These are phyloP conservation scores for Cudoniella acicularis DNA, from an alignment of 495 filamentous ascomycete genomes.

Conservation along the genomic window DNA sequence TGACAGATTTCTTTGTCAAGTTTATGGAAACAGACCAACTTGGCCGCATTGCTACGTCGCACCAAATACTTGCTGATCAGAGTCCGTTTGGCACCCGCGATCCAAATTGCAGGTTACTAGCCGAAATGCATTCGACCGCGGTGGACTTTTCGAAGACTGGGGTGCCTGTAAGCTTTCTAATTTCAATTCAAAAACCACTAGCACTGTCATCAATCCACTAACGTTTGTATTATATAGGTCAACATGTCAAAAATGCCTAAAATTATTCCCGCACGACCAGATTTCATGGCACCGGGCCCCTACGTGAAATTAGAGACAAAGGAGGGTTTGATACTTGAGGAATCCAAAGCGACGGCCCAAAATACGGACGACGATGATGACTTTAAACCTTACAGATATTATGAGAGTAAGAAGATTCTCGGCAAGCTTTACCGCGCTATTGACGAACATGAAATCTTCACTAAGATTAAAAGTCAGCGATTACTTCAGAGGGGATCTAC, in stretches of 20 bases:
- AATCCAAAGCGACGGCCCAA: constrained; percentile 31
- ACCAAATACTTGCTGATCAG: constrained; percentile 67
- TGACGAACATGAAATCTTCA: constrained; percentile 67
- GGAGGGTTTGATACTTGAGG: constrained; percentile 41
- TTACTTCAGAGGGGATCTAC: constrained; percentile 10
- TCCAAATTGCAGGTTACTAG: constrained; percentile 52
- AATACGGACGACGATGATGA: constrained; percentile 54
- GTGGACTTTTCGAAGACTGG: constrained; percentile 86
- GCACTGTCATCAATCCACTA: neutral
- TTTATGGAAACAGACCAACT: constrained; percentile 78
- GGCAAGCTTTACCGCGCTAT: constrained; percentile 71
- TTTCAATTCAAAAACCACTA: neutral
- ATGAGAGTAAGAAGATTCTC: constrained; percentile 64
- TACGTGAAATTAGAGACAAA: constrained; percentile 46
- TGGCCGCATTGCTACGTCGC: constrained; percentile 62
- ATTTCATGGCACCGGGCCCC: constrained; percentile 67
- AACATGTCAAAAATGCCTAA: constrained; percentile 40
- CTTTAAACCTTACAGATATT: constrained; percentile 49
- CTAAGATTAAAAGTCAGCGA: constrained; percentile 43
- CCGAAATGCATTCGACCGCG: constrained; percentile 67
- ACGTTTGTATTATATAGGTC: constrained; percentile 29
- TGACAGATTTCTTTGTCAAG: constrained; percentile 71
- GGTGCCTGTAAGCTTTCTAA: constrained; percentile 51
- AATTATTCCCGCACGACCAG: constrained; percentile 43
- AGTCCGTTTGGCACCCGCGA: constrained; percentile 48